These are phyloP conservation scores for Cutaneotrichosporon sp. DNA, from an alignment of 1,284 basidiomycete species.

Conservation along the genomic window DNA sequence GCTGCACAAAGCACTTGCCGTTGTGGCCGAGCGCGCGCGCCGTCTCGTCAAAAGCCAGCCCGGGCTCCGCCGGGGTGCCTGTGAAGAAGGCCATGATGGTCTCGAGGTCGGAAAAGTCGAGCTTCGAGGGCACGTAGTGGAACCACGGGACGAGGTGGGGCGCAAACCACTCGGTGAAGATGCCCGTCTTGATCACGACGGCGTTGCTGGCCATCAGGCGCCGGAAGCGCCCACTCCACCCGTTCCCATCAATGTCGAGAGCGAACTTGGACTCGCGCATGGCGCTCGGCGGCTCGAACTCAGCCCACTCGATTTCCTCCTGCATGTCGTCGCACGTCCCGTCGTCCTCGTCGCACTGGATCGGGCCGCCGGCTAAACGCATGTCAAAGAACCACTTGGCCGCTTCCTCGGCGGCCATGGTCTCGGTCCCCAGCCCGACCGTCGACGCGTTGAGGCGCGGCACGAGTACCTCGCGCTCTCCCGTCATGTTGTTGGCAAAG, in stretches of 20 bases:
- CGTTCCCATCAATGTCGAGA: conserved; percentile 54
- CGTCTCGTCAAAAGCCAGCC: conserved; percentile 51
- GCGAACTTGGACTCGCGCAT: conserved; percentile 21
- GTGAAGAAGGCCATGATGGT: conserved; percentile 53
- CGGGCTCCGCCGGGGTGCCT: conserved; percentile 44
- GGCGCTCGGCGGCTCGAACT: conserved; percentile 23
- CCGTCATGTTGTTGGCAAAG: conserved; percentile 45
- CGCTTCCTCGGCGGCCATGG: conserved; percentile 20
- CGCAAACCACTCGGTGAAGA: conserved; percentile 53
- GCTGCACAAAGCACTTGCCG: conserved; percentile 51
- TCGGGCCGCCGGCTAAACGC: conserved; percentile 39
- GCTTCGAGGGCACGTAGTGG: conserved; percentile 50
- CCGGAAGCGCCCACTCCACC: conserved; percentile 52
- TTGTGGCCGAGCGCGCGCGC: conserved; percentile 50
- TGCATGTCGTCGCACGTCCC: conserved; percentile 53
- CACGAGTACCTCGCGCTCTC: conserved; percentile 18
- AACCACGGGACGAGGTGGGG: conserved; percentile 55
- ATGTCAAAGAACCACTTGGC: conserved; percentile 48
- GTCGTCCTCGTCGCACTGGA: conserved; percentile 49
- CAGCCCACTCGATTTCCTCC: conserved; percentile 43
- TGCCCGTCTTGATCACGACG: conserved; percentile 56
- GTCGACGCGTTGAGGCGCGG: conserved; percentile 28
- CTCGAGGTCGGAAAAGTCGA: conserved; percentile 51
- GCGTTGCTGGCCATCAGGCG: conserved; percentile 55
- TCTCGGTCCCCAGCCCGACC: conserved; percentile 17